Conservation (phyloP, 1,284 basidiomycete species). For the Tetrapyrgos nigripes region DNA sequence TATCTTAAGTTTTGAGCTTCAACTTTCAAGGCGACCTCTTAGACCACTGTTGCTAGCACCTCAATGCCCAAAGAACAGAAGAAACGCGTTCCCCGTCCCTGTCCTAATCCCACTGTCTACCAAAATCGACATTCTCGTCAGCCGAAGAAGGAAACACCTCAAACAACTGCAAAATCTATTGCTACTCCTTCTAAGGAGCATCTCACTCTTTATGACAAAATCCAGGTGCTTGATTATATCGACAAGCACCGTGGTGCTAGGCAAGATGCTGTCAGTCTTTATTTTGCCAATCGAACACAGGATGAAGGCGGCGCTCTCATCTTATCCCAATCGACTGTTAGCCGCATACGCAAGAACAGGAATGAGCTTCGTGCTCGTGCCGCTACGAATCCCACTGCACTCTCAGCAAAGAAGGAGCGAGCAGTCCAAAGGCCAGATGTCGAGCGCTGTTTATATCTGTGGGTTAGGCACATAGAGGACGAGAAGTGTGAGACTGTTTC, state of each 20-base stretch:
- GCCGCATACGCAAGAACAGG: conserved; percentile 18
- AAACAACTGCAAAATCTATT: conserved; percentile 17
- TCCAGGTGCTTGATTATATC: conserved; percentile 28
- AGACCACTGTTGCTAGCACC: not conserved
- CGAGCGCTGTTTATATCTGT: conserved; percentile 28
- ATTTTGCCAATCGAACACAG: conserved; percentile 27
- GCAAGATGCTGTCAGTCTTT: conserved; percentile 27
- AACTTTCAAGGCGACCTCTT: not conserved
- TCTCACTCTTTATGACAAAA: conserved; percentile 35
- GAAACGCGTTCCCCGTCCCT: not conserved
- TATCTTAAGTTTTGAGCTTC: not conserved
- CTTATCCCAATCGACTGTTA: conserved; percentile 30
- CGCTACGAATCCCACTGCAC: conserved; percentile 23
- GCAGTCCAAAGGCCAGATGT: conserved; percentile 34
- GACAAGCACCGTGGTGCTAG: conserved; percentile 27
- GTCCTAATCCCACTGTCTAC: not conserved
- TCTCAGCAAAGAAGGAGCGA: conserved; percentile 26
- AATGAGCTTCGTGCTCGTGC: conserved; percentile 19
- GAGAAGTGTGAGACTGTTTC: conserved; percentile 20
- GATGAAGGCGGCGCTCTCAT: conserved; percentile 19
- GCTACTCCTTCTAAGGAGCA: conserved; percentile 18
- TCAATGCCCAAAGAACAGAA: not conserved
- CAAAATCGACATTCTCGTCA: not conserved
- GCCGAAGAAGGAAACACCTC: not conserved
- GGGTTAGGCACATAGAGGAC: conserved; percentile 28